Evolutionary conservation across 208 protist genomes (phyloP), one percentile per base, ranked within the genome.

Genomic region (Acanthamoeba culbertsoni): DNA sequence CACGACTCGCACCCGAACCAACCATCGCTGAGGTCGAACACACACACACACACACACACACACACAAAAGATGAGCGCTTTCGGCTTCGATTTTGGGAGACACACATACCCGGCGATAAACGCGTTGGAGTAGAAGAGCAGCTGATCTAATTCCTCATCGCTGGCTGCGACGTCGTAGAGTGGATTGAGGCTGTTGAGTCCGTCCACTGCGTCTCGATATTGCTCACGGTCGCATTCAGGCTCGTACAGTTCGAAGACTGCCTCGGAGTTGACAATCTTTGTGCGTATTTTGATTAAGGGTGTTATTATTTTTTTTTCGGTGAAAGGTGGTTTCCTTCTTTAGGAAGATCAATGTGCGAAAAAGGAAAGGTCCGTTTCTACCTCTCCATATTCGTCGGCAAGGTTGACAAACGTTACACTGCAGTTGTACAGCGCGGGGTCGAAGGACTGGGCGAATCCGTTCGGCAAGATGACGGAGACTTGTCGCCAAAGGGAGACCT

Each of bases 1-100:
- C 73, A 84, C 23, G 73, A 84, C 45, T 84, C 18, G 73, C 73
- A 84, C 8, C 73, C 73, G 73, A 84, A 48, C 73, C 73, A 84
- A 4, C 73, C 73, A 31, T 84, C 73, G 12, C 73, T 84, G 73
- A 23, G 31, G 0, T 20, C 26, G 10, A 45, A n/a, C 35, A 6
- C 2, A 10, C 33, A 71, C 35, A 14, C 62, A 5, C 5, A n/a
- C n/a, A n/a, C n/a, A n/a, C n/a, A n/a, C n/a, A n/a, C n/a, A n/a
- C n/a, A n/a, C n/a, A n/a, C n/a, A n/a, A n/a, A n/a, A n/a, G n/a
- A n/a, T n/a, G n/a, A n/a, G n/a, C n/a, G n/a, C n/a, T n/a, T n/a
- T n/a, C n/a, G n/a, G n/a, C n/a, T n/a, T n/a, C n/a, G n/a, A n/a
- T n/a, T n/a, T n/a, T n/a, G n/a, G n/a, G n/a, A n/a, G n/a, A n/a